phyloP scores from a whole-genome alignment of 164 flowering plant genomes.

The Annona squamosa region DNA sequence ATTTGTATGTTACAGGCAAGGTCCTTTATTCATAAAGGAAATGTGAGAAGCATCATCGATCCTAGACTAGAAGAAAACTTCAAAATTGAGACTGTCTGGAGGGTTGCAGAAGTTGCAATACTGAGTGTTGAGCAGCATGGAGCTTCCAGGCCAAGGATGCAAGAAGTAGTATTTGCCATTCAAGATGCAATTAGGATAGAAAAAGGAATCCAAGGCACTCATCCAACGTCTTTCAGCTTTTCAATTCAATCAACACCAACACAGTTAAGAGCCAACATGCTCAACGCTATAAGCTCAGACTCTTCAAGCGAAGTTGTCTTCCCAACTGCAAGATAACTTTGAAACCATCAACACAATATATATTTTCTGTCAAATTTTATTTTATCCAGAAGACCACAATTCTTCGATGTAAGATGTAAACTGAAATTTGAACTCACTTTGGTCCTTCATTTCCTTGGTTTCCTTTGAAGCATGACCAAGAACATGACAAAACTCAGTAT shows the following conservation, averaged over 20 bases:
- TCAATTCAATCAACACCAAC: constrained; percentile 45
- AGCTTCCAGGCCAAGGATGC: constrained; percentile 75
- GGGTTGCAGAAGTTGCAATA: constrained; percentile 77
- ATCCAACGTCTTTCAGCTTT: constrained; percentile 27
- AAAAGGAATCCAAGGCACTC: constrained; percentile 30
- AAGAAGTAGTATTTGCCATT: constrained; percentile 67
- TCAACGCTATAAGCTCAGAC: constrained; percentile 64
- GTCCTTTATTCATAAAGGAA: constrained; percentile 72
- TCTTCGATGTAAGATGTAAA: background rate
- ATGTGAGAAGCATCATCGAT: constrained; percentile 62
- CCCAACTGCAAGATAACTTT: constrained; percentile 63
- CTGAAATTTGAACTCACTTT: background rate
- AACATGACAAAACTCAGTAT: background rate
- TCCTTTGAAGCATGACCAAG: background rate
- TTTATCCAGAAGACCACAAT: background rate
- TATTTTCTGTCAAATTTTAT: background rate
- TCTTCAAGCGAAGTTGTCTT: constrained; percentile 36
- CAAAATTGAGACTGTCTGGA: constrained; percentile 83
- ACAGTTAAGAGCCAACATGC: constrained; percentile 54
- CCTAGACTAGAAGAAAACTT: constrained; percentile 44
- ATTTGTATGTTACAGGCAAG: constrained; percentile 48
- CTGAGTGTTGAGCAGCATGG: constrained; percentile 71
- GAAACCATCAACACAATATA: background rate
- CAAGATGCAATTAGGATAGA: constrained; percentile 87
- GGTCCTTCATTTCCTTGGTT: background rate